Percentiles rank a stretch among this genome's conserved stretches.
Evolutionary conservation across 2,329 filamentous ascomycete species (phyloP).

Genomic region (Paradendryphiella salina): DNA sequence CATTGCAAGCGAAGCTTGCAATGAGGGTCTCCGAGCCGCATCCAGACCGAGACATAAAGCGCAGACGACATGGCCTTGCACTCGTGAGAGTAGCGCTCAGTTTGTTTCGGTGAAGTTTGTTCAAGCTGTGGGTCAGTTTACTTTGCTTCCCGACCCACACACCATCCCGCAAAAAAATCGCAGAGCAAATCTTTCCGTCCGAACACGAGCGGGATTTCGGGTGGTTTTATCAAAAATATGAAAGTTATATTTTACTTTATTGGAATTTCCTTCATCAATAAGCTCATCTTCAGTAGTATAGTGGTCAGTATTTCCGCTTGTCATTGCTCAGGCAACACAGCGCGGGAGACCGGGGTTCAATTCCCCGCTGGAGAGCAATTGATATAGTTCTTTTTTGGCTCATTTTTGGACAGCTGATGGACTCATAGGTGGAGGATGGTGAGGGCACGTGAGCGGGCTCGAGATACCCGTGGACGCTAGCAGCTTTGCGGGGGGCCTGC

Average conservation of each 20-base stretch:
- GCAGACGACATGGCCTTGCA: too few relatives aligned
- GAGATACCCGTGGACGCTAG: neutral
- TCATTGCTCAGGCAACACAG: neutral
- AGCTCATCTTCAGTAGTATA: neutral
- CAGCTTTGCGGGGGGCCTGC: too few relatives aligned
- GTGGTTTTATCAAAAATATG: neutral
- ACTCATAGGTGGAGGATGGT: neutral
- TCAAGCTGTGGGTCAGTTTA: too few relatives aligned
- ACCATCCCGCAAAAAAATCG: too few relatives aligned
- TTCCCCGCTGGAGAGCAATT: neutral
- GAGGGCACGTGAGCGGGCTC: neutral
- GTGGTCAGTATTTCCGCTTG: conserved; percentile 1
- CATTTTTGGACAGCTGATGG: neutral
- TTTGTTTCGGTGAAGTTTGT: too few relatives aligned
- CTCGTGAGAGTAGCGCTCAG: too few relatives aligned
- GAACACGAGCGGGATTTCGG: too few relatives aligned
- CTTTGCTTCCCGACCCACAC: too few relatives aligned
- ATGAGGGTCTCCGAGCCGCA: neutral
- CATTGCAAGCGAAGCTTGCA: neutral
- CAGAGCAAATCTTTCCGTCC: too few relatives aligned
- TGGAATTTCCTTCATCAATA: neutral
- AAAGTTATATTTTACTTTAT: neutral
- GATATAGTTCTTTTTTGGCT: neutral
- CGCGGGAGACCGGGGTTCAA: neutral
- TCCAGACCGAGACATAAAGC: neutral